These are phyloP conservation scores for Hypomontagnella submonticulosa DNA, from an alignment of 495 filamentous ascomycete genomes.

Conservation along the genomic window DNA sequence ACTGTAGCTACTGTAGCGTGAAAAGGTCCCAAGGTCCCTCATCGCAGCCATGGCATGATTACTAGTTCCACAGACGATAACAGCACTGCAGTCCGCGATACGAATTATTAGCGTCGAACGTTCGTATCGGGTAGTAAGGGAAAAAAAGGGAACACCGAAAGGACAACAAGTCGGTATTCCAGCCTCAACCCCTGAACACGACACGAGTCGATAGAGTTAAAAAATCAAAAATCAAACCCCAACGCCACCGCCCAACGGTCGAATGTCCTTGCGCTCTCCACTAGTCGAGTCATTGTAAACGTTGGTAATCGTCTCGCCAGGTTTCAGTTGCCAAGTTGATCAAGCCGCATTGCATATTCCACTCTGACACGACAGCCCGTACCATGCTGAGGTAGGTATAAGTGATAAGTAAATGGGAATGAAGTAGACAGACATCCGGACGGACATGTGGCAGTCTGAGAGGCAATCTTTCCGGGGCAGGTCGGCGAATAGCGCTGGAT, in stretches of 20 bases:
- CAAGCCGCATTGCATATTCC: slow-evolving; percentile 37
- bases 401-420: background rate
- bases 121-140: slow-evolving; percentile 15
- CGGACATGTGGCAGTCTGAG: slow-evolving; percentile 44
- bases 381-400: background rate
- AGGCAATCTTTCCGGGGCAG: slow-evolving; percentile 11
- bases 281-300: slow-evolving; percentile 7
- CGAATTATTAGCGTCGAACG: slow-evolving; percentile 28
- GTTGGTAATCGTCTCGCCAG: slow-evolving; percentile 20
- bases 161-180: background rate
- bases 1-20: background rate
- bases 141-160: background rate
- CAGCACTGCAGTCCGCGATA: slow-evolving; percentile 17
- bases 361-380: slow-evolving; percentile 24
- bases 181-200: slow-evolving; percentile 11
- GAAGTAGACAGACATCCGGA: background rate
- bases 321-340: slow-evolving; percentile 41
- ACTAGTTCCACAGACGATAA: slow-evolving; percentile 27
- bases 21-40: no score
- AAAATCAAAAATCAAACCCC: background rate
- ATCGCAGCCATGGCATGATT: background rate
- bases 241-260: background rate
- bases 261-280: slow-evolving; percentile 3
- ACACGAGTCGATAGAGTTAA: slow-evolving; percentile 28
- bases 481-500: slow-evolving; percentile 28